phyloP scores from a whole-genome alignment of 1,284 basidiomycete genomes.

The Pterula multifida region DNA sequence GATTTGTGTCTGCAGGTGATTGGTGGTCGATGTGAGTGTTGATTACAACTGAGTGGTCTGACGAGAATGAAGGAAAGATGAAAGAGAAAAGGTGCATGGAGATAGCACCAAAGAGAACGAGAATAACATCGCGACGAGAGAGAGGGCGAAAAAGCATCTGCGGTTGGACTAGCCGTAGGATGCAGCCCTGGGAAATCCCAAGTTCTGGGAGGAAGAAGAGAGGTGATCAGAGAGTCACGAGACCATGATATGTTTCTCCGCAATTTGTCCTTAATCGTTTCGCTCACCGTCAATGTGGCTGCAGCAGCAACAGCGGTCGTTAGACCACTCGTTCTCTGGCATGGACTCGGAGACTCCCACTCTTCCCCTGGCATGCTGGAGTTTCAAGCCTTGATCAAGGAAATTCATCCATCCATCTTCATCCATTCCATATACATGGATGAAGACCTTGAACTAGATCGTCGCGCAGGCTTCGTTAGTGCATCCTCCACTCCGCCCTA shows the following conservation, averaged over 20 bases:
- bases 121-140: slow-evolving; percentile 32
- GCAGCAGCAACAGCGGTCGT: slow-evolving; percentile 10
- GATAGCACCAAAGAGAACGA: slow-evolving; percentile 37
- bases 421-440: slow-evolving; percentile 75
- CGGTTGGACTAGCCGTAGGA: slow-evolving; percentile 7
- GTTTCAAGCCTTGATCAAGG: slow-evolving; percentile 56
- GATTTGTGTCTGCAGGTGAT: slow-evolving; percentile 7
- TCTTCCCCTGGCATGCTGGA: slow-evolving; percentile 55
- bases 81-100: slow-evolving; percentile 37
- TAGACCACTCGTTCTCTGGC: slow-evolving; percentile 87
- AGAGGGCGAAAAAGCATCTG: slow-evolving; percentile 18
- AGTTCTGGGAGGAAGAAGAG: not conserved
- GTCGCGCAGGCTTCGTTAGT: slow-evolving; percentile 72
- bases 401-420: slow-evolving; percentile 75
- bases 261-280: too few relatives aligned
- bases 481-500: not conserved
- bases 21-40: slow-evolving; percentile 13
- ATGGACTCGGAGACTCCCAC: slow-evolving; percentile 77
- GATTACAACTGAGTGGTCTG: slow-evolving; percentile 20
- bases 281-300: not conserved
- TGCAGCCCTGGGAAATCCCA: not conserved
- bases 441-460: slow-evolving; percentile 56
- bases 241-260: not conserved
- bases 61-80: slow-evolving; percentile 21
- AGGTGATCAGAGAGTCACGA: not conserved